These are phyloP conservation scores for Trichoderma harzianum DNA, from an alignment of 2,329 filamentous ascomycete genomes.

Conservation along the genomic window DNA sequence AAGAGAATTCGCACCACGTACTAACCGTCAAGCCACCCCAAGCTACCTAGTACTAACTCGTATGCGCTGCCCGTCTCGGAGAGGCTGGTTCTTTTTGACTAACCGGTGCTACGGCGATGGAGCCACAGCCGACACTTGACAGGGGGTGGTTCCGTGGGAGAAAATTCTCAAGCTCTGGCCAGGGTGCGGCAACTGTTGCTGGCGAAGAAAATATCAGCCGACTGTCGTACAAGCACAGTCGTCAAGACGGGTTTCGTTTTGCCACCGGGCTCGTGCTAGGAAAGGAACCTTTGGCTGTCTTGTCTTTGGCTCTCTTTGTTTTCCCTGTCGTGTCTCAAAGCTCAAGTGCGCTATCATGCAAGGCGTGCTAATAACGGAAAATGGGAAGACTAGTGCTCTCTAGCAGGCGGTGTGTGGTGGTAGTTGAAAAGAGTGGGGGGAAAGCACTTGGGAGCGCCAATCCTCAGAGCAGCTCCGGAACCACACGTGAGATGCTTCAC, in stretches of 20 bases:
- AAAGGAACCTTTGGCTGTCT: neutral
- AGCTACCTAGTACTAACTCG: neutral
- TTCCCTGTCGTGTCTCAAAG: slow-evolving; percentile 4
- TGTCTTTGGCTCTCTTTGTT: neutral
- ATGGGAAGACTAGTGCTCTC: slow-evolving; percentile 5
- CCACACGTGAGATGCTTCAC: slow-evolving; percentile 16
- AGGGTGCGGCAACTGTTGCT: neutral
- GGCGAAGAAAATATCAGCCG: slow-evolving; percentile 8
- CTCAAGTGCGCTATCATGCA: slow-evolving; percentile 10
- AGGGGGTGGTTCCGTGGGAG: slow-evolving; percentile 13
- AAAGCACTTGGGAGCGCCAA: neutral
- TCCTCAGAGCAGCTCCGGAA: neutral
- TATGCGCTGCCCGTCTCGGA: slow-evolving; percentile 11
- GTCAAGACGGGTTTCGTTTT: neutral
- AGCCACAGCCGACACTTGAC: slow-evolving; percentile 16
- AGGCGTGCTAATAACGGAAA: slow-evolving; percentile 15
- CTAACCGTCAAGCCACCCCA: slow-evolving; percentile 6
- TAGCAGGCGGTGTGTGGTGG: slow-evolving; percentile 12
- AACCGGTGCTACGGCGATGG: slow-evolving; percentile 8
- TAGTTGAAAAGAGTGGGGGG: slow-evolving; percentile 5
- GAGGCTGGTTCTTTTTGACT: slow-evolving; percentile 15
- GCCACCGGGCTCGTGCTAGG: slow-evolving; percentile 7
- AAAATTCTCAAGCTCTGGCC: slow-evolving; percentile 10
- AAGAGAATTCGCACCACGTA: slow-evolving; percentile 5
- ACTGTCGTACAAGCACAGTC: neutral